These are phyloP conservation scores for Sporisorium exsertum DNA, from an alignment of 1,284 basidiomycete genomes.

Conservation along the genomic window DNA sequence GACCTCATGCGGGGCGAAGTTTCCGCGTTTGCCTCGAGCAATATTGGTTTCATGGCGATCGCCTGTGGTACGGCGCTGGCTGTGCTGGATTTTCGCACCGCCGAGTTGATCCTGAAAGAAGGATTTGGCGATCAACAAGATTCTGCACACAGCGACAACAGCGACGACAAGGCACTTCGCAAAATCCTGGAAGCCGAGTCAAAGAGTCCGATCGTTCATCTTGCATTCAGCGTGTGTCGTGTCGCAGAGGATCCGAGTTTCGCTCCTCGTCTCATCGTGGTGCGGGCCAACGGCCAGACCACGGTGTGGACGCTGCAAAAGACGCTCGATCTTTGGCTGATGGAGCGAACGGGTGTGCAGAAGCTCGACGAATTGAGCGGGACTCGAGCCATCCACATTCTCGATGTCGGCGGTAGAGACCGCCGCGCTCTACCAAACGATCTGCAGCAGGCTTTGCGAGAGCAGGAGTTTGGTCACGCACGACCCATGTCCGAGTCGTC, in stretches of 20 bases:
- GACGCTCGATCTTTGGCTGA: constrained; percentile 57
- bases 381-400: constrained; percentile 29
- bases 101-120: constrained; percentile 61
- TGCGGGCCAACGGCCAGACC: constrained; percentile 52
- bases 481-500: constrained; percentile 8
- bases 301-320: constrained; percentile 62
- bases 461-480: constrained; percentile 35
- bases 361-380: constrained; percentile 50
- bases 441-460: constrained; percentile 51
- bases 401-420: constrained; percentile 50
- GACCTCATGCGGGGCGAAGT: constrained; percentile 57
- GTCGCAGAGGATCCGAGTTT: constrained; percentile 50
- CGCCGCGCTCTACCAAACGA: constrained; percentile 45
- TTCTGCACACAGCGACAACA: constrained; percentile 11
- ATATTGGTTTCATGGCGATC: constrained; percentile 62
- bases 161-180: constrained; percentile 26
- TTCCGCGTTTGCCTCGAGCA: constrained; percentile 46
- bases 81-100: constrained; percentile 57
- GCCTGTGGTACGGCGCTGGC: constrained; percentile 61
- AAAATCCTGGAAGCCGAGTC: constrained; percentile 56
- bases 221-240: constrained; percentile 58
- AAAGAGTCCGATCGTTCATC: constrained; percentile 47
- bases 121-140: constrained; percentile 51
- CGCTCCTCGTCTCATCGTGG: constrained; percentile 58
- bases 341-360: constrained; percentile 34